These are phyloP conservation scores for Kodamaea kaohsiungensis DNA, from an alignment of 805 yeast genomes.

Conservation along the genomic window DNA sequence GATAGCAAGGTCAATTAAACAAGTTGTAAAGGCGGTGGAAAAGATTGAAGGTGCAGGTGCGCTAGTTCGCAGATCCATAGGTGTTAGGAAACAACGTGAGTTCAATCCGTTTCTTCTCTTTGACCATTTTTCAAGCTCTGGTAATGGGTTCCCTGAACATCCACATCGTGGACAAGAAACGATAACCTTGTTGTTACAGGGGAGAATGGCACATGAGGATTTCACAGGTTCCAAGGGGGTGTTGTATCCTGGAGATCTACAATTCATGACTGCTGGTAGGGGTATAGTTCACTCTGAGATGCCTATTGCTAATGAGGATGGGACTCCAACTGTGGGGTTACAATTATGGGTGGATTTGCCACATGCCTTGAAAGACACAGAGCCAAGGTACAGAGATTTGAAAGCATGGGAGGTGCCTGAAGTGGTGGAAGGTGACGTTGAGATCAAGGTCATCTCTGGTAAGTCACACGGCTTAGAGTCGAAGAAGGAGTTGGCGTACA, in stretches of 20 bases:
- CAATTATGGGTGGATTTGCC: constrained; percentile 92
- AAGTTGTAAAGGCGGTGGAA: constrained; percentile 52
- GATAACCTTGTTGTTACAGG: constrained; percentile 65
- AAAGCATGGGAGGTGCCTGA: constrained; percentile 66
- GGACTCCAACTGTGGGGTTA: constrained; percentile 58
- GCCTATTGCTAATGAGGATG: constrained; percentile 58
- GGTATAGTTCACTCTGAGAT: constrained; percentile 87
- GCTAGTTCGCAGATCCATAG: constrained; percentile 76
- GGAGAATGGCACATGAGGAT: constrained; percentile 79
- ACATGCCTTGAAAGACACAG: constrained; percentile 55
- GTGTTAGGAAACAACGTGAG: constrained; percentile 64
- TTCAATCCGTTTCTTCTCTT: constrained; percentile 81
- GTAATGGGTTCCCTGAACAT: constrained; percentile 80
- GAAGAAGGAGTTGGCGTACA: constrained; percentile 72
- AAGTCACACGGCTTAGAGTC: constrained; percentile 74
- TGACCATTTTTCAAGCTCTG: constrained; percentile 70
- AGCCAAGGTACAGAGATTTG: constrained; percentile 80
- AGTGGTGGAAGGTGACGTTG: constrained; percentile 46
- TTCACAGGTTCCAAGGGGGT: constrained; percentile 82
- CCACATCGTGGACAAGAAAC: constrained; percentile 86
- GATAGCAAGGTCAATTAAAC: constrained; percentile 30
- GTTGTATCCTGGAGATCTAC: constrained; percentile 79
- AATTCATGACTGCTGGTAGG: constrained; percentile 91
- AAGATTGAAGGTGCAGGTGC: constrained; percentile 90
- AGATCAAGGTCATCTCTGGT: constrained; percentile 76